Evolutionary conservation across 1,284 basidiomycete genomes (phyloP).

Genomic region (Heliocybe sulcata): DNA sequence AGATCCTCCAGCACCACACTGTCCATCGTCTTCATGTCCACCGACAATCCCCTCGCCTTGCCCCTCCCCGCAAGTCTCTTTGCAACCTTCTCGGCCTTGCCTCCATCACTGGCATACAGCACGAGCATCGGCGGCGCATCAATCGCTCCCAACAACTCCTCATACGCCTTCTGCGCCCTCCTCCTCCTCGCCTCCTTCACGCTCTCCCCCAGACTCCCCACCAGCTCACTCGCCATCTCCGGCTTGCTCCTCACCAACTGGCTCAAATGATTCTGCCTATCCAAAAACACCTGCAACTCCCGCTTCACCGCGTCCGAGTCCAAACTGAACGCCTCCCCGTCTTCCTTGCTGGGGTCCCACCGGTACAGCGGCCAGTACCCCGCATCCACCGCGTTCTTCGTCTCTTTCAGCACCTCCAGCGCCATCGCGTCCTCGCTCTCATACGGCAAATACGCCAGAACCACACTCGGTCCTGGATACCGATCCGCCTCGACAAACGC

Average conservation of each 20-base stretch:
- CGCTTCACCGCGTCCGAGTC: conserved; percentile 94
- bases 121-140: conserved; percentile 89
- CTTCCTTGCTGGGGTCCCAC: conserved; percentile 90
- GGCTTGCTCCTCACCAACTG: conserved; percentile 84
- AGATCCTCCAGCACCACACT: conserved; percentile 73
- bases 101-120: conserved; percentile 91
- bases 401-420: conserved; percentile 90
- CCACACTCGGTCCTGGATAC: conserved; percentile 86
- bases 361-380: conserved; percentile 99
- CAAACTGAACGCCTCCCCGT: conserved; percentile 84
- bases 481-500: conserved; percentile 88
- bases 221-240: conserved; percentile 77
- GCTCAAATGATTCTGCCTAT: conserved; percentile 93
- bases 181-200: conserved; percentile 81
- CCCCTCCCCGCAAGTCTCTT: conserved; percentile 84
- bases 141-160: conserved; percentile 77
- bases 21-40: conserved; percentile 69
- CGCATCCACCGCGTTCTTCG: conserved; percentile 92
- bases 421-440: conserved; percentile 69
- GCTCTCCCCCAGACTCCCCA: conserved; percentile 78
- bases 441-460: conserved; percentile 95
- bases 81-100: conserved; percentile 92
- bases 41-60: conserved; percentile 80
- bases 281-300: conserved; percentile 92
- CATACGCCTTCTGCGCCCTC: conserved; percentile 84